Conservation (phyloP, 306 rosid genomes). For the Quercus agrifolia region DNA sequence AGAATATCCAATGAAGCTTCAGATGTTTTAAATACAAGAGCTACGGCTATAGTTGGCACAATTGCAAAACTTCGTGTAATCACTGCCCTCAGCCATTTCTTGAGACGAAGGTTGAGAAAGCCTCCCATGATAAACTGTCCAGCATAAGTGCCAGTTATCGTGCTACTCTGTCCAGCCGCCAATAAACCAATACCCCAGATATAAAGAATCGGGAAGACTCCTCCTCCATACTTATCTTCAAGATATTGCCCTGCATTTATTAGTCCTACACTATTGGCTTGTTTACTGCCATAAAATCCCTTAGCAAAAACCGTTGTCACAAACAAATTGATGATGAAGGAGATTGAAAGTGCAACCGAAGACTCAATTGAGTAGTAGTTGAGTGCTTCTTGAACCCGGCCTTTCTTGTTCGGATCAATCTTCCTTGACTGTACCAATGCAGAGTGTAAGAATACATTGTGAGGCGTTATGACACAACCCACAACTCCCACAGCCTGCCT, state of each 20-base stretch:
- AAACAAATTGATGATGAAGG: conserved; percentile 76
- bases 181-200: conserved; percentile 88
- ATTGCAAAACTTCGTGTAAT: conserved; percentile 86
- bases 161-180: conserved; percentile 95
- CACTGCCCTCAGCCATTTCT: conserved; percentile 89
- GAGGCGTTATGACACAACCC: conserved; percentile 91
- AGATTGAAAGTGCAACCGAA: conserved; percentile 57
- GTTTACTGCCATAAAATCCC: conserved; percentile 68
- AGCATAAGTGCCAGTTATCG: conserved; percentile 87
- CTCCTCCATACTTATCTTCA: conserved; percentile 81
- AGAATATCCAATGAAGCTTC: conserved; percentile 70
- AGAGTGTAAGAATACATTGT: conserved; percentile 84
- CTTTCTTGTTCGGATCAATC: conserved; percentile 59
- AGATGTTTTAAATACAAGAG: conserved; percentile 65
- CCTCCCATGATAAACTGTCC: conserved; percentile 98
- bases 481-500: conserved; percentile 94
- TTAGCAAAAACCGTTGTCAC: conserved; percentile 80
- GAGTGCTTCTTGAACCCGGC: conserved; percentile 78
- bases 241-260: conserved; percentile 86
- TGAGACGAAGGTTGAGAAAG: conserved; percentile 78
- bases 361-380: conserved; percentile 85
- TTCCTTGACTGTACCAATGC: conserved; percentile 90
- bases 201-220: conserved; percentile 75
- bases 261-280: conserved; percentile 69
- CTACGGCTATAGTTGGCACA: conserved; percentile 78